Evolutionary conservation across 176 grass and related monocot species (phyloP).

Genomic region (Luzula sylvatica): DNA sequence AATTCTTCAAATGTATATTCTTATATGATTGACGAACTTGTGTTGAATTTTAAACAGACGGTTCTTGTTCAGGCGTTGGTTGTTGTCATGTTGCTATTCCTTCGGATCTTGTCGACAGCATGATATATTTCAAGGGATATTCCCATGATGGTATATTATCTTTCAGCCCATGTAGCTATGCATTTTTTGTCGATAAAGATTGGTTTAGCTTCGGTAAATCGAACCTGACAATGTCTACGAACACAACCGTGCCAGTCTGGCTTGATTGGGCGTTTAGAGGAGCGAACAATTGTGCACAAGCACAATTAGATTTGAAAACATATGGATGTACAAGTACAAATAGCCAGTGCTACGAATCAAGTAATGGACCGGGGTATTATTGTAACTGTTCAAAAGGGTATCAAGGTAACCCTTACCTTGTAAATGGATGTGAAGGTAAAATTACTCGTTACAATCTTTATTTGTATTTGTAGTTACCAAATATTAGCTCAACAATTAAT

Average conservation of each 20-base stretch:
- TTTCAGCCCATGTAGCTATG: conserved; percentile 41
- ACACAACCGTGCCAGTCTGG: conserved; percentile 28
- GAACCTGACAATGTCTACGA: conserved; percentile 30
- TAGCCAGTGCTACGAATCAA: conserved; percentile 23
- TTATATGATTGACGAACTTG: too few species aligned
- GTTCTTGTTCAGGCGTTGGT: conserved; percentile 47
- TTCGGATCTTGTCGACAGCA: conserved; percentile 20
- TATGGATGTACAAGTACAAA: conserved; percentile 24
- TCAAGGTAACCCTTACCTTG: conserved; percentile 38
- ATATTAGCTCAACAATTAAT: too few species aligned
- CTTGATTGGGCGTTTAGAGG: conserved; percentile 62
- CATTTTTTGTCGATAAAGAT: conserved; percentile 39
- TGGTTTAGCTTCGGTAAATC: conserved; percentile 37
- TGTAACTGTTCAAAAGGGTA: conserved; percentile 43
- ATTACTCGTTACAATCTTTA: too few species aligned
- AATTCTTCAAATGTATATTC: too few species aligned
- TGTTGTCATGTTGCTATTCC: conserved; percentile 66
- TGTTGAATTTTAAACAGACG: not conserved
- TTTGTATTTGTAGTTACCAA: not conserved
- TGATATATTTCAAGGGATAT: conserved; percentile 25
- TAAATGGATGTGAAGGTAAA: conserved; percentile 33
- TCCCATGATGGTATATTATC: conserved; percentile 14
- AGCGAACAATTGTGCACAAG: conserved; percentile 18
- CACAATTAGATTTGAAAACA: not conserved
- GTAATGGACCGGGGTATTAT: conserved; percentile 32